Evolutionary conservation across 768 basidiomycete genomes (phyloP).

Genomic region (Mycena vitilis): DNA sequence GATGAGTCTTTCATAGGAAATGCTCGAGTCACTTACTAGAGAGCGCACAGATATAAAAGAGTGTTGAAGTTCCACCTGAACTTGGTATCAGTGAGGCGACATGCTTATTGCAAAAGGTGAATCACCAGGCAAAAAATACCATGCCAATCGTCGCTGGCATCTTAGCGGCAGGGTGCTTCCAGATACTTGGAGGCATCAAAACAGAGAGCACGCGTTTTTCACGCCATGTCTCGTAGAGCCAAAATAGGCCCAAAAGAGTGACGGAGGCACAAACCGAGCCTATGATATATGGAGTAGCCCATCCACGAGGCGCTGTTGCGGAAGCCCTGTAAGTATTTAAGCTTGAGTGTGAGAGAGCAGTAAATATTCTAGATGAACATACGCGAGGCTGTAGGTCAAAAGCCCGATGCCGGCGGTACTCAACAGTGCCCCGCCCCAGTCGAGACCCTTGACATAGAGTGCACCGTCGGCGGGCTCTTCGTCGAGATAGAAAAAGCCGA

Average conservation of each 20-base stretch:
- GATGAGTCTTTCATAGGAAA: too few species aligned
- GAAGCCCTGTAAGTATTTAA: slow-evolving; percentile 35
- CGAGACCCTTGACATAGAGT: slow-evolving; percentile 43
- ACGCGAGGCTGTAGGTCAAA: slow-evolving; percentile 45
- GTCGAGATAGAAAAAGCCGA: slow-evolving; percentile 5
- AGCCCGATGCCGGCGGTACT: slow-evolving; percentile 43
- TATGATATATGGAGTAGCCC: slow-evolving; percentile 43
- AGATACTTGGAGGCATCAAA: slow-evolving; percentile 43
- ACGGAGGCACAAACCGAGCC: slow-evolving; percentile 13
- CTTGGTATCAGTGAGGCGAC: neutral
- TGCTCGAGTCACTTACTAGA: slow-evolving; percentile 35
- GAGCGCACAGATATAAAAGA: slow-evolving; percentile 41
- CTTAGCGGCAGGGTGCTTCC: slow-evolving; percentile 42
- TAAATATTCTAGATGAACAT: slow-evolving; percentile 7
- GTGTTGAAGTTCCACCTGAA: slow-evolving; percentile 45
- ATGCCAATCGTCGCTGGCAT: slow-evolving; percentile 42
- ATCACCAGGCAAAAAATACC: slow-evolving; percentile 29
- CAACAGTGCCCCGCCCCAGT: slow-evolving; percentile 45
- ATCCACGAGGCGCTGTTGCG: slow-evolving; percentile 41
- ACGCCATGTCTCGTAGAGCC: slow-evolving; percentile 14
- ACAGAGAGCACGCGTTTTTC: slow-evolving; percentile 32
- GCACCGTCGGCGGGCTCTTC: slow-evolving; percentile 20
- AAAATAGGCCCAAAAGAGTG: neutral
- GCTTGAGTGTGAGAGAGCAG: neutral
- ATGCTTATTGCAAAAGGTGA: neutral